phyloP scores from a whole-genome alignment of 176 grass and related monocot species.

The Aegilops umbellulata region DNA sequence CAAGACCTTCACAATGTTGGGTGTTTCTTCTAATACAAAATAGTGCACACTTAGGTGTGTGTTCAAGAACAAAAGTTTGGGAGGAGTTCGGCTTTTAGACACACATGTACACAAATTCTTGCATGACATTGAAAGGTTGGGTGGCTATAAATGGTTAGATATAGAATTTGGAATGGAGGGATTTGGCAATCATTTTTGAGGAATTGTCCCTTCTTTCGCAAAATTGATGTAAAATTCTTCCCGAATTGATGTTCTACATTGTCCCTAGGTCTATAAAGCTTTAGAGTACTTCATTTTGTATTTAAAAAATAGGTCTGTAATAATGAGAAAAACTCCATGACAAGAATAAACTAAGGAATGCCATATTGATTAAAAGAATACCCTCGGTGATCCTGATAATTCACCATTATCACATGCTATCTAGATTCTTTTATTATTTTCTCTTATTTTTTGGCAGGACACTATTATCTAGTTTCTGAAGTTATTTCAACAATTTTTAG shows the following conservation, averaged over 20 bases:
- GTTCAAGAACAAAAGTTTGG: not conserved
- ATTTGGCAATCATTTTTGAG: not conserved
- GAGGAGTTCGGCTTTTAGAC: not conserved
- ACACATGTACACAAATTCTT: not conserved
- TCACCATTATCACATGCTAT: not conserved
- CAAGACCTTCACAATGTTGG: no score
- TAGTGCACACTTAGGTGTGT: not conserved
- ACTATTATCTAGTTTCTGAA: not conserved
- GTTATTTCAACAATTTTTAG: constrained; percentile 34
- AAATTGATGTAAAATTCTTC: not conserved
- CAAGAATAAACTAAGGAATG: not conserved
- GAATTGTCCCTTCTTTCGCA: not conserved
- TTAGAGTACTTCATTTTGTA: not conserved
- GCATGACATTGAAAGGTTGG: not conserved
- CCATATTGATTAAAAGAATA: not conserved
- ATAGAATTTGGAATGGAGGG: not conserved
- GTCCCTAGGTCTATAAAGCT: not conserved
- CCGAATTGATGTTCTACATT: not conserved
- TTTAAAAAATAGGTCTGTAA: not conserved
- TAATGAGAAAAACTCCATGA: not conserved
- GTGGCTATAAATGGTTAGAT: not conserved
- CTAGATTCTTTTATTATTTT: not conserved
- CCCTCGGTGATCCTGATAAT: not conserved
- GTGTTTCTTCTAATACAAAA: not conserved
- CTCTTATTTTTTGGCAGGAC: no score